phyloP scores from a whole-genome alignment of 2,329 filamentous ascomycete species.

The Neobulgaria alba region DNA sequence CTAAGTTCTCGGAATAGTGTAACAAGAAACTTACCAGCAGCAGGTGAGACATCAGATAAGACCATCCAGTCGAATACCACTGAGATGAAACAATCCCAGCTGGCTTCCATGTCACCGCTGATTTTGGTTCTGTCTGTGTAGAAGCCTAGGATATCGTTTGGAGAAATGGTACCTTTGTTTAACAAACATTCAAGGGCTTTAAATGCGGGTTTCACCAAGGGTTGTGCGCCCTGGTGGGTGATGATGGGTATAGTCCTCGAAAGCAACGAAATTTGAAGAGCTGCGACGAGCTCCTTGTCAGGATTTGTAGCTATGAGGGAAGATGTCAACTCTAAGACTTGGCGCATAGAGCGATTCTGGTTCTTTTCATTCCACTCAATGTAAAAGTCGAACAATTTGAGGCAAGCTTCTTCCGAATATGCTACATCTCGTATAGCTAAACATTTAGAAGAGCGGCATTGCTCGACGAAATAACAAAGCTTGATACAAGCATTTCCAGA shows the following conservation, averaged over 20 bases:
- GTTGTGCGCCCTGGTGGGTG: slow-evolving; percentile 49
- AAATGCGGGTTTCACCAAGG: slow-evolving; percentile 61
- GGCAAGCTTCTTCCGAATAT: slow-evolving; percentile 40
- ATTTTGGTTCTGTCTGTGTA: slow-evolving; percentile 6
- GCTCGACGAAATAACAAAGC: slow-evolving; percentile 54
- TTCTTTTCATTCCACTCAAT: slow-evolving; percentile 61
- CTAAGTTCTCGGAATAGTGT: slow-evolving; percentile 43
- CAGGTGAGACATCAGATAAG: slow-evolving; percentile 48
- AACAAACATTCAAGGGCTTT: slow-evolving; percentile 59
- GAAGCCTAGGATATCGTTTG: slow-evolving; percentile 14
- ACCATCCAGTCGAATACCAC: slow-evolving; percentile 48
- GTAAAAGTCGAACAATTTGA: slow-evolving; percentile 51
- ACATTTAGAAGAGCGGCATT: slow-evolving; percentile 43
- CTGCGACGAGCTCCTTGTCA: slow-evolving; percentile 32
- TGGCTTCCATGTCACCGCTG: background rate
- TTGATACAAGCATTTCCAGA: slow-evolving; percentile 51
- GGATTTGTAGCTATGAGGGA: slow-evolving; percentile 44
- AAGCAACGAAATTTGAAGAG: slow-evolving; percentile 39
- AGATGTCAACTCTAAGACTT: slow-evolving; percentile 50
- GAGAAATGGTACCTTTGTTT: slow-evolving; percentile 46
- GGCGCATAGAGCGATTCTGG: slow-evolving; percentile 53
- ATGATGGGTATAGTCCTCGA: slow-evolving; percentile 50
- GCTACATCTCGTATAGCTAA: slow-evolving; percentile 38
- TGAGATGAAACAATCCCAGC: slow-evolving; percentile 43
- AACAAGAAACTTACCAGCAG: slow-evolving; percentile 53